phyloP scores from a whole-genome alignment of 352 stramenopile genomes.

The Pythium rhizo-oryzae region DNA sequence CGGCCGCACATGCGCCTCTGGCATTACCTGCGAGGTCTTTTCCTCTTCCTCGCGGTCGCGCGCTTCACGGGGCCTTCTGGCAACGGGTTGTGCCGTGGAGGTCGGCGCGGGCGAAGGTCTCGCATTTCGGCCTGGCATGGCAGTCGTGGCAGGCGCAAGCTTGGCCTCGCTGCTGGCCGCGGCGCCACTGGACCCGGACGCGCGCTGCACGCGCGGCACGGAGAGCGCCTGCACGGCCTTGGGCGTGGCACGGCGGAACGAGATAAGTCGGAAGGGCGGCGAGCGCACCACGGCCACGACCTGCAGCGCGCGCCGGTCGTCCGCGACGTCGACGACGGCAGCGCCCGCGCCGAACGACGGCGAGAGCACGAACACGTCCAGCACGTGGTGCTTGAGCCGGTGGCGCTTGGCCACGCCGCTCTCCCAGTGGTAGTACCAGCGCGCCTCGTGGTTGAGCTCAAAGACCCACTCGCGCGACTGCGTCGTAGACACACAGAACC shows the following conservation, averaged over 20 bases:
- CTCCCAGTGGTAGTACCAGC: slow-evolving; percentile 56
- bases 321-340: neutral
- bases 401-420: slow-evolving; percentile 46
- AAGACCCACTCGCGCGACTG: no score
- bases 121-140: no score
- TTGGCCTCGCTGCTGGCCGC: no score
- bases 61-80: no score
- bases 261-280: slow-evolving; percentile 25
- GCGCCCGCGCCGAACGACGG: neutral
- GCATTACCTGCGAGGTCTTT: no score
- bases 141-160: no score
- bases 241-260: slow-evolving; percentile 23
- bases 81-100: no score
- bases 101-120: no score
- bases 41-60: no score
- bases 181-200: no score
- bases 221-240: slow-evolving; percentile 17
- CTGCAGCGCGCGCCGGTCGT: neutral
- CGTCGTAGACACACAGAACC: no score
- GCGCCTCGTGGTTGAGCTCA: slow-evolving; percentile 41
- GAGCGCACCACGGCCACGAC: slow-evolving; percentile 12
- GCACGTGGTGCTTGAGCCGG: slow-evolving; percentile 47
- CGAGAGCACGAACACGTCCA: slow-evolving; percentile 30
- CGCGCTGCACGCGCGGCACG: slow-evolving; percentile 7
- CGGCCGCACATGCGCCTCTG: neutral